Evolutionary conservation across 2,329 filamentous ascomycete species (phyloP).

Genomic region (Xylariaceae sp.): DNA sequence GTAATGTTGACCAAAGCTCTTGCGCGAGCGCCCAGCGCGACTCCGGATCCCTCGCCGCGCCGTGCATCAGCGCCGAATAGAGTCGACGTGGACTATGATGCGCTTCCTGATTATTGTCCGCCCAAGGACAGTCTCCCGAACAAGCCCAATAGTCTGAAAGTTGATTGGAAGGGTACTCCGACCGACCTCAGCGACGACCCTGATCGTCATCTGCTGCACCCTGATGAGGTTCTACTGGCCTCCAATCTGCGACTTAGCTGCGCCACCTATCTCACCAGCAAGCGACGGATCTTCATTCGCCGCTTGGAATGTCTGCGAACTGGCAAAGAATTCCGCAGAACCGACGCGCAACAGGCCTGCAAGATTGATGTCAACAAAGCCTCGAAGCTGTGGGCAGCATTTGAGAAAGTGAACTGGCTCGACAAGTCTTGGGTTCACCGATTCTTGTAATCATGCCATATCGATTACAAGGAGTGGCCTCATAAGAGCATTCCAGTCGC

Average conservation of each 20-base stretch:
- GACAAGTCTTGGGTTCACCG: constrained; percentile 46
- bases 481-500: neutral
- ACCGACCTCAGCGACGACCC: constrained; percentile 75
- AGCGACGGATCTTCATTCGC: constrained; percentile 83
- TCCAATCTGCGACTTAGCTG: constrained; percentile 79
- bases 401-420: constrained; percentile 84
- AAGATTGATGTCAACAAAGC: constrained; percentile 99
- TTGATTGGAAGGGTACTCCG: constrained; percentile 81
- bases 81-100: constrained; percentile 78
- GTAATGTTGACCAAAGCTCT: constrained; percentile 28
- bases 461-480: neutral
- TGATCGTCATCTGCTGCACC: constrained; percentile 67
- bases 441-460: constrained; percentile 29
- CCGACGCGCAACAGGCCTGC: constrained; percentile 92
- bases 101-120: constrained; percentile 71
- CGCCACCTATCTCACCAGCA: constrained; percentile 87
- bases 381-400: constrained; percentile 86
- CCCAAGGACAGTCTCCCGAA: constrained; percentile 62
- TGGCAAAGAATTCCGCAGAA: constrained; percentile 88
- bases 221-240: constrained; percentile 74
- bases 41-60: constrained; percentile 48
- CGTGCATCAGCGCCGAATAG: constrained; percentile 62
- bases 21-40: constrained; percentile 38
- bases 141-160: constrained; percentile 70
- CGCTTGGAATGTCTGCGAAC: constrained; percentile 65